Evolutionary conservation across 495 filamentous ascomycete species (phyloP), one percentile per base, ranked within the genome.

Genomic region (Penicillium atrosanguineum): DNA sequence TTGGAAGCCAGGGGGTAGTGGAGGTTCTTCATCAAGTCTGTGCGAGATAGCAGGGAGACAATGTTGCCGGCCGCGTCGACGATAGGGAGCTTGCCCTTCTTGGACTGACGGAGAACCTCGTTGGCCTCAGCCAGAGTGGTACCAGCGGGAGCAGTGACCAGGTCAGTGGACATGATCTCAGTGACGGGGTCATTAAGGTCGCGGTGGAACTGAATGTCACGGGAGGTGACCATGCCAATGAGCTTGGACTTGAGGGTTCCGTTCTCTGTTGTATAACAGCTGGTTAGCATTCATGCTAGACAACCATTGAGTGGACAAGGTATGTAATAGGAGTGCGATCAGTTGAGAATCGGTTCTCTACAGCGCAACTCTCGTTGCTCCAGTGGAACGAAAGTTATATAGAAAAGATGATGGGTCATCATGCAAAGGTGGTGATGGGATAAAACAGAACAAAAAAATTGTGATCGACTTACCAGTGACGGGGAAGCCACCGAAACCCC

Each of bases 361-460:
- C 91, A 96, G 75, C 75, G 86, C 88, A 81, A 85, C 86, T 81
- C 62, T 75, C 82, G 80, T 80, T 83, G 89, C 84, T 87, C 79
- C 89, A 91, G 95, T 89, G 89, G 95, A 98, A 97, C 95, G 94
- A 98, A 98, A 98, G 94, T 98, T 96, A 97, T 87, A 74, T 79
- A 69, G 69, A 73, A 78, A 74, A 77, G 76, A 75, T 78, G 82
- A 82, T 69, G 70, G 81, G 82, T 91, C 90, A 95, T 95, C 77
- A 82, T 75, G 62, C 61, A 67, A 78, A 64, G 40, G 8, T 52
- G 34, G 48, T 16, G 43, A 41, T 28, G 52, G 49, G 53, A 46
- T 50, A 57, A 36, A 46, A 43, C 26, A 49, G 44, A 57, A 56
- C 4, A 57, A 54, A 46, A 54, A 45, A 25, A 36, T 39, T 38